phyloP scores from a whole-genome alignment of 2,329 filamentous ascomycete species.

The Colletotrichum noveboracense region DNA sequence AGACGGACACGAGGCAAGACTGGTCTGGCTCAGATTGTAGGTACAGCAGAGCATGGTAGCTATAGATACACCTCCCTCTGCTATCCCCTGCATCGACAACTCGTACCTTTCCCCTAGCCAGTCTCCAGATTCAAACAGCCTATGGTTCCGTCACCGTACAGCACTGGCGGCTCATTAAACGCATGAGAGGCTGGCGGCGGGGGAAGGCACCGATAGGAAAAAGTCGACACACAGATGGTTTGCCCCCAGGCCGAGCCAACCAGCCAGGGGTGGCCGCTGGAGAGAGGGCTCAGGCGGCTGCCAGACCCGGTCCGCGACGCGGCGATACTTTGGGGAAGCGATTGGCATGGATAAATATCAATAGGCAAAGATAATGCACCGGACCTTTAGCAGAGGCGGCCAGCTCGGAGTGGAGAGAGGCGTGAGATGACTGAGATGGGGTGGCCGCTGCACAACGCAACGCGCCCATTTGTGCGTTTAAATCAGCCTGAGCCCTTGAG shows the following conservation, averaged over 20 bases:
- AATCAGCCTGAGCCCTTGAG: constrained; percentile 1
- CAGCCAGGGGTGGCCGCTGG: neutral
- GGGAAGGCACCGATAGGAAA: constrained; percentile 12
- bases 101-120: neutral
- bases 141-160: constrained; percentile 18
- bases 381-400: neutral
- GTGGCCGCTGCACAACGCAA: neutral
- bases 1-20: neutral
- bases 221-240: constrained; percentile 10
- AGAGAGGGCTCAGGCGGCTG: neutral
- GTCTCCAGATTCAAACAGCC: neutral
- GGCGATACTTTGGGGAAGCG: neutral
- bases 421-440: neutral
- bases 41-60: neutral
- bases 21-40: neutral
- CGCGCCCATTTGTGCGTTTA: constrained; percentile 25
- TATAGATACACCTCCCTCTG: neutral
- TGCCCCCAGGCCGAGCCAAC: neutral
- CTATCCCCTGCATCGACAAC: neutral
- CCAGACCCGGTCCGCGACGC: neutral
- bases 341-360: constrained; percentile 14
- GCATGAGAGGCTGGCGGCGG: neutral
- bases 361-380: neutral
- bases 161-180: neutral
- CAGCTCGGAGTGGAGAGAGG: neutral